phyloP scores from a whole-genome alignment of 2,329 filamentous ascomycete genomes.

The Trichoderma koningii region DNA sequence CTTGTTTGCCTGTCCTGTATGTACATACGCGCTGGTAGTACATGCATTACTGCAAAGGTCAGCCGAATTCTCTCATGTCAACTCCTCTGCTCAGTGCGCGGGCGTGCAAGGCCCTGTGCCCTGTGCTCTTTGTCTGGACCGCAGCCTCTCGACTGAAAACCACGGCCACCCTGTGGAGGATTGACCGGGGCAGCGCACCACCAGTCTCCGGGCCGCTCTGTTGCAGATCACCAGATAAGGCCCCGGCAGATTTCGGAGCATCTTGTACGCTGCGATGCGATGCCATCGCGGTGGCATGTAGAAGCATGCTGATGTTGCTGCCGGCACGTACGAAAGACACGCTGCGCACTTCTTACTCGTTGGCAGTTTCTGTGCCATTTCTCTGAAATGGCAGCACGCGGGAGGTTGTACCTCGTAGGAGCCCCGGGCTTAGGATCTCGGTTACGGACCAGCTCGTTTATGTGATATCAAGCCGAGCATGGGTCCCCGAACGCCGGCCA shows the following conservation, averaged over 20 bases:
- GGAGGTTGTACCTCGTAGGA: background rate
- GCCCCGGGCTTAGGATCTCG: slow-evolving; percentile 10
- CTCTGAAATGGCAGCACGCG: background rate
- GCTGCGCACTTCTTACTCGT: background rate
- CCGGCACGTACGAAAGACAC: background rate
- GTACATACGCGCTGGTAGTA: too few species aligned
- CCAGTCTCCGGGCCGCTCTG: slow-evolving; percentile 25
- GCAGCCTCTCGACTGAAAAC: slow-evolving; percentile 22
- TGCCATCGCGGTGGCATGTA: too few species aligned
- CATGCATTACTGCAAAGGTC: background rate
- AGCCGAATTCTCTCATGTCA: background rate
- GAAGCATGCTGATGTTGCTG: too few species aligned
- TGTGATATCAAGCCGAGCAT: slow-evolving; percentile 16
- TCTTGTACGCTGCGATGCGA: background rate
- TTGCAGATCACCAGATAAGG: slow-evolving; percentile 25
- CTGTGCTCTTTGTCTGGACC: slow-evolving; percentile 13
- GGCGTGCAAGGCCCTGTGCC: background rate
- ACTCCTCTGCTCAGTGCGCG: background rate
- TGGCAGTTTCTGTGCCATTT: background rate
- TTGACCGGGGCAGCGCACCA: slow-evolving; percentile 22
- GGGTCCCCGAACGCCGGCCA: slow-evolving; percentile 3
- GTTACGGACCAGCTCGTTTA: slow-evolving; percentile 11
- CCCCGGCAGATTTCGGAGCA: slow-evolving; percentile 19
- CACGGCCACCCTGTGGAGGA: slow-evolving; percentile 20
- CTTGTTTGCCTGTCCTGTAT: too few species aligned